Evolutionary conservation across 495 filamentous ascomycete species (phyloP).

Genomic region (Xylaria scruposa): DNA sequence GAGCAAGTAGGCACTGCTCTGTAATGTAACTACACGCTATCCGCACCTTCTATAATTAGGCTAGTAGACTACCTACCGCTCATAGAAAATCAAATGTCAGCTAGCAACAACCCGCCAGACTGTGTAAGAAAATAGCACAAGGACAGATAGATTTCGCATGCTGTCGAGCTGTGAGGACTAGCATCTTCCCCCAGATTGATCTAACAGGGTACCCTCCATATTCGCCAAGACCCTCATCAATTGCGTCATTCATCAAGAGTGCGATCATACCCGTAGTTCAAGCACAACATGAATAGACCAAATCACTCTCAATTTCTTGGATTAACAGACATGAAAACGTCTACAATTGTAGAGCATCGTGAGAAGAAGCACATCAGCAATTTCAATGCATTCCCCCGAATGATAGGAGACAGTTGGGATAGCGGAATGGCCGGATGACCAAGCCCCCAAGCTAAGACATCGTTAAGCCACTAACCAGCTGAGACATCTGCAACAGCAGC

Average conservation of each 20-base stretch:
- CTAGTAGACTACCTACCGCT: neutral
- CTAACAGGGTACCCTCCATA: neutral
- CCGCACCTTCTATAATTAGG: conserved; percentile 5
- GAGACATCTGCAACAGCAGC: neutral
- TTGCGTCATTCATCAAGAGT: neutral
- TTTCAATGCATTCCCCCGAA: neutral
- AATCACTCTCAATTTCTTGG: neutral
- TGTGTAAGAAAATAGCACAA: neutral
- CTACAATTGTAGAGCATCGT: neutral
- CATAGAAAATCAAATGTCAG: neutral
- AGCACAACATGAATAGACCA: neutral
- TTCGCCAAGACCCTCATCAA: neutral
- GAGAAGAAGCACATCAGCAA: neutral
- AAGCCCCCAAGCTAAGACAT: neutral
- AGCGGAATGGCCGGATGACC: conserved; percentile 10
- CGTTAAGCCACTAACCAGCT: neutral
- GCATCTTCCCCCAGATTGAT: neutral
- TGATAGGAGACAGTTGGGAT: neutral
- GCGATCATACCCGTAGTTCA: neutral
- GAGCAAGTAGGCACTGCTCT: no score
- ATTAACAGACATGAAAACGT: neutral
- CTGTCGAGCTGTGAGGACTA: neutral
- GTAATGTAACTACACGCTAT: neutral
- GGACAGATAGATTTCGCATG: neutral
- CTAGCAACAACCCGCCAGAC: neutral